Evolutionary conservation across 208 protist genomes (phyloP).

Genomic region (Trypanosoma congolense): DNA sequence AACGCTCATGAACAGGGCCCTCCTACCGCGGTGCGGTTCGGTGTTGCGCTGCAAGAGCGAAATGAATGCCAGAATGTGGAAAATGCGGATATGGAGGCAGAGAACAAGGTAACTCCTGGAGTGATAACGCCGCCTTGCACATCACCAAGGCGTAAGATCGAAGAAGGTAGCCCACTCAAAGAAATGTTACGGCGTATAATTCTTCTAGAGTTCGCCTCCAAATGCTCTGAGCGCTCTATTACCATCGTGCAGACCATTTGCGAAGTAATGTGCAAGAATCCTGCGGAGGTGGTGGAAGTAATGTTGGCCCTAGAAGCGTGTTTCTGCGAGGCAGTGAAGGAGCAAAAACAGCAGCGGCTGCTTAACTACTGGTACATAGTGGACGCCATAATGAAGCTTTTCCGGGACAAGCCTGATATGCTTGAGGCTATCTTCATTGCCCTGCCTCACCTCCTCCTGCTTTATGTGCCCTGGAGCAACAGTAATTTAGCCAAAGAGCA

Average conservation of each 20-base stretch:
- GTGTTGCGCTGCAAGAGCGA: too few relatives aligned
- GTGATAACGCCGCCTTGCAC: too few relatives aligned
- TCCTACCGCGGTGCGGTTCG: too few relatives aligned
- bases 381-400: slow-evolving; percentile 19
- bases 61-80: too few relatives aligned
- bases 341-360: slow-evolving; percentile 5
- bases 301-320: slow-evolving; percentile 16
- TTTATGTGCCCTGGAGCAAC: slow-evolving; percentile 16
- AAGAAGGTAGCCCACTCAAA: slow-evolving; percentile 1
- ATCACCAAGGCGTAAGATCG: background rate
- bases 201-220: slow-evolving; percentile 7
- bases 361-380: slow-evolving; percentile 20
- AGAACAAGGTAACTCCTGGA: too few relatives aligned
- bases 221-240: slow-evolving; percentile 16
- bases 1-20: too few relatives aligned
- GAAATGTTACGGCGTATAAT: slow-evolving; percentile 20
- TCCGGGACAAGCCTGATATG: slow-evolving; percentile 11
- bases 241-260: slow-evolving; percentile 8
- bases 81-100: too few relatives aligned
- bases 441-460: slow-evolving; percentile 11
- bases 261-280: slow-evolving; percentile 10
- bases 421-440: slow-evolving; percentile 16
- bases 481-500: slow-evolving; percentile 6
- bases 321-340: slow-evolving; percentile 9
- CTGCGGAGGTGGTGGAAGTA: slow-evolving; percentile 11